Base-by-base conservation (phyloP, 768 basidiomycete species). In the Mycena maculata region DNA sequence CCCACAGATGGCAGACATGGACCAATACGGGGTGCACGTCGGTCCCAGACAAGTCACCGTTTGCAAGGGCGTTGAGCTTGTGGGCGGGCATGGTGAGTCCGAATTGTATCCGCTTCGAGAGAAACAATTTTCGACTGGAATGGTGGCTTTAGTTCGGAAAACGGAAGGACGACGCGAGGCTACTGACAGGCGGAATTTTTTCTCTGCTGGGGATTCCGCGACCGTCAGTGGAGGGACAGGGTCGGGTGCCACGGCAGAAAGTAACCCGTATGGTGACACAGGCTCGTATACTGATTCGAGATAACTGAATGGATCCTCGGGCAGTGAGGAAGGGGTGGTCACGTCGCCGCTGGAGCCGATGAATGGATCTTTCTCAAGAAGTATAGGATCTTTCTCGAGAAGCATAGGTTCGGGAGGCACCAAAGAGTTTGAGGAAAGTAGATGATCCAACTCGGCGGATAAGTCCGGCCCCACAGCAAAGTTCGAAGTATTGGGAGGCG, bases 1-100 rank as follows among this genome's bases (percentile, higher is more conserved):
- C 69, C 69, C 69, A 70, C 3, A 70, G 65, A 55, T 66, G 69
- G 20, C 48, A 62, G 31, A 70, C 50, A 23, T 70, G 69, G 18
- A 70, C 61, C 41, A 70, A 25, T 1, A 63, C 69, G 9, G 69
- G 69, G 31, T 70, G 69, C 15, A 70, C 69, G 27, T 54, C 41
- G 22, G 25, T 45, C 23, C 64, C 69, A 23, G 64, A 59, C 42
- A 63, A 4, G 47, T 70, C 69, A 41, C 69, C 69, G 4, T 16
- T 28, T 10, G 38, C 20, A 38, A 70, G 22, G 5, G 69, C 69
- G 12, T 4, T 16, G 42, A 70, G 30, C 41, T 70, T 66, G n/a
- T 41, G 49, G 9, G 42, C 28, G 28, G 69, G 52, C 13, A 70
- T 38, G 5, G 33, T 20, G 31, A 70, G 60, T 8, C 69, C 69